A percentile compares a stretch with the other conserved stretches of the same genome.
Conservation (phyloP, 2,329 filamentous ascomycete genomes). For the Ophiosphaerella narmari region DNA sequence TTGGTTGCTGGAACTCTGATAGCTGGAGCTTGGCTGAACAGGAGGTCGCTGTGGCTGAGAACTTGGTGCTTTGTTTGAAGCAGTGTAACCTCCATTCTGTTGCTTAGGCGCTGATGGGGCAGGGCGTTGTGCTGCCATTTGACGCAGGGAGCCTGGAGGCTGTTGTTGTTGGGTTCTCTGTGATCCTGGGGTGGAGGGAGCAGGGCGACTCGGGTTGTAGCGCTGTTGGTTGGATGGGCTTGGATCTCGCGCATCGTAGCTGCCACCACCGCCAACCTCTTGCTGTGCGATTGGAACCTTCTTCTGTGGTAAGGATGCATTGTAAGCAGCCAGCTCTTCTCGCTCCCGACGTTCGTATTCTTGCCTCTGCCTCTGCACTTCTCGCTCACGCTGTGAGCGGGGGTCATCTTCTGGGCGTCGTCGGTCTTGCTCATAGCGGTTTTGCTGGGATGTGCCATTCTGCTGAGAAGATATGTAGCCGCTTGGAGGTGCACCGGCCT, state of each 20-base stretch:
- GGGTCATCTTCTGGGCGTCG: conserved; percentile 50
- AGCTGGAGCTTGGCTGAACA: conserved; percentile 52
- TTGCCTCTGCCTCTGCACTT: conserved; percentile 47
- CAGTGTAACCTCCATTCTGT: conserved; percentile 39
- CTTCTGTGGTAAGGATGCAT: conserved; percentile 82
- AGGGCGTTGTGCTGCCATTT: conserved; percentile 72
- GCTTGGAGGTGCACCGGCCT: conserved; percentile 36
- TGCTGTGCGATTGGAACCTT: conserved; percentile 84
- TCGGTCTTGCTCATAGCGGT: conserved; percentile 35
- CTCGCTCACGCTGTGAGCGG: conserved; percentile 44
- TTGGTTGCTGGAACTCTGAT: conserved; percentile 44
- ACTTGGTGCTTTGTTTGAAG: conserved; percentile 32
- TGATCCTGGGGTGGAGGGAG: conserved; percentile 73
- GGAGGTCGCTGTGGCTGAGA: conserved; percentile 38
- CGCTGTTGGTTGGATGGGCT: conserved; percentile 59
- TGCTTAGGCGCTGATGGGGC: conserved; percentile 72
- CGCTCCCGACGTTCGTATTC: conserved; percentile 56
- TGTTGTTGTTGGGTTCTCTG: conserved; percentile 58
- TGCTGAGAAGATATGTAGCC: conserved; percentile 37
- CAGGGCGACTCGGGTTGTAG: conserved; percentile 84
- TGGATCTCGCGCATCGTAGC: conserved; percentile 52
- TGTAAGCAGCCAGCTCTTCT: conserved; percentile 84
- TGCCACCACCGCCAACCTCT: conserved; percentile 72
- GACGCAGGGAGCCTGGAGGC: conserved; percentile 56
- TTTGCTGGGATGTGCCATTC: conserved; percentile 43